Percentiles rank a stretch among this genome's conserved stretches.
Conservation (phyloP, 805 yeast genomes). For the Starmerella tilneyi region DNA sequence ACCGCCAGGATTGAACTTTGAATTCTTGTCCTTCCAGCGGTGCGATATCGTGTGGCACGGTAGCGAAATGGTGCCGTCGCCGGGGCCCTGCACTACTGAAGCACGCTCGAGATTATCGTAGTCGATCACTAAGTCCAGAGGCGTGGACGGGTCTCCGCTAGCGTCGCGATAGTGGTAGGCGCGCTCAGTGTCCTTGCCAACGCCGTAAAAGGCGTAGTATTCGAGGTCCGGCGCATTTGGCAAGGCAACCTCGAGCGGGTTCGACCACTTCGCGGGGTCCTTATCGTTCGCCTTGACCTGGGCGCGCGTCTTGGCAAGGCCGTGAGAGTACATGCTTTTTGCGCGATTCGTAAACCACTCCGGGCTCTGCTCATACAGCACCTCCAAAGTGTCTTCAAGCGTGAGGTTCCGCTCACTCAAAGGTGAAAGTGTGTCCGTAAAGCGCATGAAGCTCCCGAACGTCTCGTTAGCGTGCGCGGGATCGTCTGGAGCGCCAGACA, state of each 20-base stretch:
- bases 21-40: conserved; percentile 61
- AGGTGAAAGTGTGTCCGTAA: conserved; percentile 39
- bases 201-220: conserved; percentile 83
- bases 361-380: conserved; percentile 55
- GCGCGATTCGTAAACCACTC: conserved; percentile 63
- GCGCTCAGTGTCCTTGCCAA: conserved; percentile 93
- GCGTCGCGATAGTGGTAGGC: conserved; percentile 78
- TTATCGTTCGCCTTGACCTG: conserved; percentile 58
- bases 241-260: conserved; percentile 82
- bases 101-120: conserved; percentile 39
- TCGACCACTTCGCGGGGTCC: conserved; percentile 78
- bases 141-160: conserved; percentile 39
- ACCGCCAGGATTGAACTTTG: conserved; percentile 68
- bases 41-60: conserved; percentile 85
- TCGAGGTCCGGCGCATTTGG: conserved; percentile 93
- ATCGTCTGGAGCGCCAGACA: conserved; percentile 53
- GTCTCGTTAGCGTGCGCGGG: conserved; percentile 33
- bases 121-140: conserved; percentile 64
- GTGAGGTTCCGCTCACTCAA: conserved; percentile 48
- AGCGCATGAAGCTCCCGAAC: conserved; percentile 66
- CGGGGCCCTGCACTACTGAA: conserved; percentile 76
- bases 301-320: conserved; percentile 49
- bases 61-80: conserved; percentile 90
- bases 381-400: conserved; percentile 56
- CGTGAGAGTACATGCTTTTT: conserved; percentile 63